Percentiles rank a stretch among this genome's conserved stretches.
Evolutionary conservation across 1,284 basidiomycete genomes (phyloP).

Genomic region (Cutaneotrichosporon cutaneum): DNA sequence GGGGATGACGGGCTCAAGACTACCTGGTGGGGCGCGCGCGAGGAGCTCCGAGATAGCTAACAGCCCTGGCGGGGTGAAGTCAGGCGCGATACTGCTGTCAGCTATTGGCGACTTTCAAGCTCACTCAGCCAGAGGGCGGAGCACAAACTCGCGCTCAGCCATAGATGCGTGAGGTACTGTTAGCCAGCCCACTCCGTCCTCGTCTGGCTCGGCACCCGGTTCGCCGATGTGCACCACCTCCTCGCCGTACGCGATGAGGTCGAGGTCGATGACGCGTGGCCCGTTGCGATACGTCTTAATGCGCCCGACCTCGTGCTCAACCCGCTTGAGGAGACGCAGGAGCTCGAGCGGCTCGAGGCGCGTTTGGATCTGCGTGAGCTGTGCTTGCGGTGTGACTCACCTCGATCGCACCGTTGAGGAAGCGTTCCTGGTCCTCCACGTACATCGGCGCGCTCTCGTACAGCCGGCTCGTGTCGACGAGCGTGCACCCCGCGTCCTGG

Average conservation of each 20-base stretch:
- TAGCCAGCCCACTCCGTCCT: constrained; percentile 62
- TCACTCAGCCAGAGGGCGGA: constrained; percentile 76
- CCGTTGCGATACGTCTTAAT: constrained; percentile 79
- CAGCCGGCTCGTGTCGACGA: constrained; percentile 82
- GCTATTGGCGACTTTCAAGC: constrained; percentile 54
- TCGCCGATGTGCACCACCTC: constrained; percentile 61
- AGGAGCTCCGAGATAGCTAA: constrained; percentile 58
- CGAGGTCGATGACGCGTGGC: constrained; percentile 86
- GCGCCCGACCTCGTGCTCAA: constrained; percentile 78
- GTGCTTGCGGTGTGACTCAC: constrained; percentile 52
- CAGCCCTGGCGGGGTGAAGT: constrained; percentile 64
- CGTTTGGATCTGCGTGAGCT: constrained; percentile 58
- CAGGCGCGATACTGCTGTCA: constrained; percentile 54
- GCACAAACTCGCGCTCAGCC: constrained; percentile 84
- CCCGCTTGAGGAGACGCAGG: constrained; percentile 67
- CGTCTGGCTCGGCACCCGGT: constrained; percentile 54
- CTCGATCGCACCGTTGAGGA: constrained; percentile 87
- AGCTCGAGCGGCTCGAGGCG: constrained; percentile 65
- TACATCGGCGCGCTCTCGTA: constrained; percentile 98
- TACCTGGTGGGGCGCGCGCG: constrained; percentile 60
- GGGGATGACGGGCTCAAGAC: constrained; percentile 57
- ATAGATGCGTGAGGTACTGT: constrained; percentile 81
- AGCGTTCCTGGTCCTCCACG: constrained; percentile 80
- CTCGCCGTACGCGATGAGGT: constrained; percentile 79
- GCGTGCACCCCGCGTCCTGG: constrained; percentile 44